These are phyloP conservation scores for Pythium coloratum DNA, from an alignment of 352 stramenopile genomes.

Conservation along the genomic window DNA sequence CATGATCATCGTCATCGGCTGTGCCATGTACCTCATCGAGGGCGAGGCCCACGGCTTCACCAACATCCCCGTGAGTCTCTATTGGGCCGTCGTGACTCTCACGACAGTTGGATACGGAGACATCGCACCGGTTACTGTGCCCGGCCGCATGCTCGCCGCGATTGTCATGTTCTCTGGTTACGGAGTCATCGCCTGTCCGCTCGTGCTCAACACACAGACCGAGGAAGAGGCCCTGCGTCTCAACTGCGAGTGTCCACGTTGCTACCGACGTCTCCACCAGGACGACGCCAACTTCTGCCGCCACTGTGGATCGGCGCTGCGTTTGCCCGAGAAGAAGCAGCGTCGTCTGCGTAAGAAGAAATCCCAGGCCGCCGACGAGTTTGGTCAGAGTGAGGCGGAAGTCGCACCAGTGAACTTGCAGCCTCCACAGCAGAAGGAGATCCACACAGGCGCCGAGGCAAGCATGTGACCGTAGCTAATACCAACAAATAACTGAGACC, in stretches of 20 bases:
- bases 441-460: conserved; percentile 10
- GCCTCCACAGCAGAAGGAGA: conserved; percentile 4
- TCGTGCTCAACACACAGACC: conserved; percentile 70
- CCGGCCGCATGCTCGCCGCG: conserved; percentile 75
- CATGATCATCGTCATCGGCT: conserved; percentile 79
- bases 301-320: conserved; percentile 57
- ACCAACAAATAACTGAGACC: too few species aligned
- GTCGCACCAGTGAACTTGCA: neutral
- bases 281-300: conserved; percentile 79
- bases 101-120: conserved; percentile 87
- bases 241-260: conserved; percentile 53
- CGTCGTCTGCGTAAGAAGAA: conserved; percentile 23
- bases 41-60: conserved; percentile 63
- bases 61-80: conserved; percentile 86
- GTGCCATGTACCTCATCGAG: conserved; percentile 84
- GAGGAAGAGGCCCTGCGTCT: conserved; percentile 33
- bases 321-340: neutral
- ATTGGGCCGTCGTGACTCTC: conserved; percentile 88
- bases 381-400: conserved; percentile 2
- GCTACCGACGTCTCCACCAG: conserved; percentile 75
- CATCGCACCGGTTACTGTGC: conserved; percentile 77
- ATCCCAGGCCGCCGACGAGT: conserved; percentile 6
- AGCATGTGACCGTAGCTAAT: conserved; percentile 8
- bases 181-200: conserved; percentile 76
- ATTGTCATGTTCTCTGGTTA: conserved; percentile 88